A percentile compares a stretch with the other conserved stretches of the same genome.
Evolutionary conservation across 2,329 filamentous ascomycete species (phyloP).

Genomic region (Aureobasidium subglaciale): DNA sequence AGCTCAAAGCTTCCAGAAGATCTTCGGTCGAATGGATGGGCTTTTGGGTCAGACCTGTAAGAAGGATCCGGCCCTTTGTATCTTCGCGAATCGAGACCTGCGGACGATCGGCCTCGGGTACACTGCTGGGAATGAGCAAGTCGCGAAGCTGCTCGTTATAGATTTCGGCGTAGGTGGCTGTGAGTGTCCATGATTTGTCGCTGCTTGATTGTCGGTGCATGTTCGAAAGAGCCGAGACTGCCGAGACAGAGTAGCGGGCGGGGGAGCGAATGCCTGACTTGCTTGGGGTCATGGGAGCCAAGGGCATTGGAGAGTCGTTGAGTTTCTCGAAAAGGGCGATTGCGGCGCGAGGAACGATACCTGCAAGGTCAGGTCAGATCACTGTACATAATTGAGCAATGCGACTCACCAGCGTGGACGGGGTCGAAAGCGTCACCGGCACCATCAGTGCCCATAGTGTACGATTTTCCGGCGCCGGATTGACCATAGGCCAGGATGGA

Average conservation of each 20-base stretch:
- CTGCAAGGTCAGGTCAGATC: slow-evolving; percentile 39
- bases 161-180: slow-evolving; percentile 71
- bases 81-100: slow-evolving; percentile 92
- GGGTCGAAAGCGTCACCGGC: slow-evolving; percentile 53
- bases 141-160: slow-evolving; percentile 96
- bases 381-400: neutral
- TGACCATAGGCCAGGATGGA: slow-evolving; percentile 95
- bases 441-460: slow-evolving; percentile 96
- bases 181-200: slow-evolving; percentile 83
- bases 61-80: slow-evolving; percentile 83
- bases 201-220: slow-evolving; percentile 34
- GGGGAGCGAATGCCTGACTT: slow-evolving; percentile 70
- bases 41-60: slow-evolving; percentile 82
- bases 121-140: slow-evolving; percentile 70
- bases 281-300: neutral
- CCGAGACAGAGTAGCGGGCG: slow-evolving; percentile 63
- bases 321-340: slow-evolving; percentile 82
- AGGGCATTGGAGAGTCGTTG: slow-evolving; percentile 55
- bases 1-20: slow-evolving; percentile 78
- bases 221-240: slow-evolving; percentile 39
- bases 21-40: slow-evolving; percentile 89
- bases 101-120: slow-evolving; percentile 61
- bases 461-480: slow-evolving; percentile 95
- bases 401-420: slow-evolving; percentile 6
- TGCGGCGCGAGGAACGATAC: slow-evolving; percentile 91